phyloP scores from a whole-genome alignment of 306 rosid genomes.

The Lagenaria siceraria region DNA sequence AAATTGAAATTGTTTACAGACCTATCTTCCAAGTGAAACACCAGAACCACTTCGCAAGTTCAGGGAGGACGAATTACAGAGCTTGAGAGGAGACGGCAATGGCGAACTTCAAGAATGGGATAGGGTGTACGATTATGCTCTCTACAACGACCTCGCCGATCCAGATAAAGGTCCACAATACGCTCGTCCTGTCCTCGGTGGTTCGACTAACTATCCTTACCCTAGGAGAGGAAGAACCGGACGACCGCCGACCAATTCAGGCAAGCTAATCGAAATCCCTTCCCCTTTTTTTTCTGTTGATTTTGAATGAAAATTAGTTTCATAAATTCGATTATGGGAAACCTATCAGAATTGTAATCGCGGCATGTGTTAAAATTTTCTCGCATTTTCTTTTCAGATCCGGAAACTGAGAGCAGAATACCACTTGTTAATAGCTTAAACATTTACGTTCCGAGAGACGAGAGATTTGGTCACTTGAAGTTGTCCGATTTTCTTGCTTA shows the following conservation, averaged over 20 bases:
- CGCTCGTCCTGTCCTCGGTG: conserved; percentile 66
- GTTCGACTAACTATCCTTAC: conserved; percentile 42
- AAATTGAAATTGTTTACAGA: conserved; percentile 14
- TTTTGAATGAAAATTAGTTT: background rate
- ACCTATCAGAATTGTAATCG: no score
- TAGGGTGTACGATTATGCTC: conserved; percentile 65
- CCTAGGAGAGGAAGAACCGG: conserved; percentile 85
- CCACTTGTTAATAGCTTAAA: conserved; percentile 36
- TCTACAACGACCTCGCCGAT: conserved; percentile 58
- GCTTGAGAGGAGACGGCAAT: conserved; percentile 55
- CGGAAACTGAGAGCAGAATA: conserved; percentile 45
- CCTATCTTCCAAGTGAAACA: conserved; percentile 61
- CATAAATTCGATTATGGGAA: background rate
- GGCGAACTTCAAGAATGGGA: conserved; percentile 65
- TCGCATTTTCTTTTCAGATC: conserved; percentile 35
- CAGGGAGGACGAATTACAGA: conserved; percentile 37
- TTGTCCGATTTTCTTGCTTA: conserved; percentile 67
- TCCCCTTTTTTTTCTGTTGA: background rate
- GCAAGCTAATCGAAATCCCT: conserved; percentile 10
- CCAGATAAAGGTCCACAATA: conserved; percentile 24
- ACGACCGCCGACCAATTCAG: conserved; percentile 33
- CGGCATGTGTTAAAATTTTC: no score
- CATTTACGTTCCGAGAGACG: conserved; percentile 86
- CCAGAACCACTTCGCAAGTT: conserved; percentile 38
- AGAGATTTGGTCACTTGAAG: conserved; percentile 71